phyloP scores from a whole-genome alignment of 2,329 filamentous ascomycete species.

The Alternaria panax region DNA sequence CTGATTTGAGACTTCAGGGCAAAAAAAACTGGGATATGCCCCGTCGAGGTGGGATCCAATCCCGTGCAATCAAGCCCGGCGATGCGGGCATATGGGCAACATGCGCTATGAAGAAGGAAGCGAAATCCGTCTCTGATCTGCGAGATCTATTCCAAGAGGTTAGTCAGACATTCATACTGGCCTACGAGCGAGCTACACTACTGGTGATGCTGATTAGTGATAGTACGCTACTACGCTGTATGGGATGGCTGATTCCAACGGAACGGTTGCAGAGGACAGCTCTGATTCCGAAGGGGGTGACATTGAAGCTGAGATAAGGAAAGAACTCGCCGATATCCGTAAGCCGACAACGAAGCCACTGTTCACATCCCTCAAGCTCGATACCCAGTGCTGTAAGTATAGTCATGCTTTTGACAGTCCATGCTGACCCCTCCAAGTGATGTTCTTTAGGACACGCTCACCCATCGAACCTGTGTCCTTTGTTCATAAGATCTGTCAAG shows the following conservation, averaged over 20 bases:
- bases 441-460: conserved; percentile 65
- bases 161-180: conserved; percentile 32
- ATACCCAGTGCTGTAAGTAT: conserved; percentile 62
- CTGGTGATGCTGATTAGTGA: conserved; percentile 50
- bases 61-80: conserved; percentile 65
- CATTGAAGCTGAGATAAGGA: conserved; percentile 75
- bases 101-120: conserved; percentile 75
- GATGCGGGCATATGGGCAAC: conserved; percentile 81
- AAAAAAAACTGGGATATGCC: conserved; percentile 57
- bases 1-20: conserved; percentile 40
- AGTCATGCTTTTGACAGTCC: not conserved
- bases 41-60: conserved; percentile 41
- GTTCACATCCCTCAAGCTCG: conserved; percentile 62
- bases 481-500: conserved; percentile 65
- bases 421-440: conserved; percentile 52
- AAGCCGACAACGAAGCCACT: conserved; percentile 57
- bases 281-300: conserved; percentile 55
- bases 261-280: conserved; percentile 51
- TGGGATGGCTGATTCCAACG: conserved; percentile 46
- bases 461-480: conserved; percentile 67
- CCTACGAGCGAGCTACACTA: not conserved
- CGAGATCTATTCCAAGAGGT: conserved; percentile 72
- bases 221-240: conserved; percentile 71
- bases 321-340: conserved; percentile 72
- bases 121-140: conserved; percentile 73